Percentiles rank a stretch among this genome's conserved stretches.
phyloP scores from a whole-genome alignment of 1,284 basidiomycete genomes.

The Boletus smithii region DNA sequence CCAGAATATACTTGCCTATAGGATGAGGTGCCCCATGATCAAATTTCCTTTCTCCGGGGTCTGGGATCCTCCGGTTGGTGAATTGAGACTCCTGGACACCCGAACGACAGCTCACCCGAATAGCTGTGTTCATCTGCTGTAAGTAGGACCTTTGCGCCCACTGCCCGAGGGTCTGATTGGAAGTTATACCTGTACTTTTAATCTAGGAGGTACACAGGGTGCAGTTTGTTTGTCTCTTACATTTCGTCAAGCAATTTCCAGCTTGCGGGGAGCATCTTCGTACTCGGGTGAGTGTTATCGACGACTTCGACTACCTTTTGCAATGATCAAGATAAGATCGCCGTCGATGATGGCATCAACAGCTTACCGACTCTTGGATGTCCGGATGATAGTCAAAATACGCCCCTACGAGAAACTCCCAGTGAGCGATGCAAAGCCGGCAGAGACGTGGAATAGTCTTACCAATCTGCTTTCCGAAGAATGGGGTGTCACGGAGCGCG shows the following conservation, averaged over 20 bases:
- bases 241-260: slow-evolving; percentile 58
- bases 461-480: slow-evolving; percentile 50
- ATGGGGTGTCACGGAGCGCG: slow-evolving; percentile 62
- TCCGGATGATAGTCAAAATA: slow-evolving; percentile 66
- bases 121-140: slow-evolving; percentile 42
- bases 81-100: too few species aligned
- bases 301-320: slow-evolving; percentile 50
- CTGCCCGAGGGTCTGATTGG: slow-evolving; percentile 58
- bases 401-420: slow-evolving; percentile 45
- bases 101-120: slow-evolving; percentile 18
- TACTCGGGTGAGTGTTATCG: slow-evolving; percentile 56
- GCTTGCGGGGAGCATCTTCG: slow-evolving; percentile 47
- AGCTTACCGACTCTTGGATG: slow-evolving; percentile 49
- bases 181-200: slow-evolving; percentile 55
- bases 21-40: slow-evolving; percentile 55
- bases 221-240: slow-evolving; percentile 19
- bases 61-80: slow-evolving; percentile 36
- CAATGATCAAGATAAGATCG: background rate
- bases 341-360: background rate
- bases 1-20: slow-evolving; percentile 54
- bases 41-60: slow-evolving; percentile 42
- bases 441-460: background rate
- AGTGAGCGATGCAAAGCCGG: background rate
- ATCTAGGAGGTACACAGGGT: background rate
- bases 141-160: slow-evolving; percentile 53